These are phyloP conservation scores for Penicillium sclerotigenum DNA, from an alignment of 2,329 filamentous ascomycete species.

Conservation along the genomic window DNA sequence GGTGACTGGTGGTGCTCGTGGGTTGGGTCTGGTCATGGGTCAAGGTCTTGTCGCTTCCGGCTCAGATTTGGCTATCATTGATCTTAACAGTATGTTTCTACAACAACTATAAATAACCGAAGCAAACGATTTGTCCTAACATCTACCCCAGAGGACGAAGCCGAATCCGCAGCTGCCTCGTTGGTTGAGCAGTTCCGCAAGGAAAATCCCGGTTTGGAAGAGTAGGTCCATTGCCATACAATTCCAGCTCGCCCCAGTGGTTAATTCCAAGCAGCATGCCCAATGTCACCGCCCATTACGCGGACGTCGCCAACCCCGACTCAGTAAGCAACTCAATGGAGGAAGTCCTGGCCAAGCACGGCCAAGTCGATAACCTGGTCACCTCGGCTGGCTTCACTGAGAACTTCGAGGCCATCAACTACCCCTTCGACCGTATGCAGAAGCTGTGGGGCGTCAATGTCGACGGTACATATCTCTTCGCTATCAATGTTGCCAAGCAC, in stretches of 20 bases:
- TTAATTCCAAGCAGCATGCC: slow-evolving; percentile 55
- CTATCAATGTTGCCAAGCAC: slow-evolving; percentile 79
- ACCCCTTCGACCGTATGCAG: slow-evolving; percentile 85
- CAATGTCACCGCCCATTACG: slow-evolving; percentile 83
- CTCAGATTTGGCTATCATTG: slow-evolving; percentile 85
- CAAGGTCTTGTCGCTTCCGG: slow-evolving; percentile 87
- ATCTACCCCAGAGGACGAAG: slow-evolving; percentile 67
- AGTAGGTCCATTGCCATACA: slow-evolving; percentile 47
- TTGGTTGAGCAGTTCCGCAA: slow-evolving; percentile 72
- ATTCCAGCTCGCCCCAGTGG: neutral
- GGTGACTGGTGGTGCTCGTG: slow-evolving; percentile 86
- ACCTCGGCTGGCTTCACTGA: slow-evolving; percentile 97
- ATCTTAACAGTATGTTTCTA: slow-evolving; percentile 74
- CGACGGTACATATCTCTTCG: slow-evolving; percentile 86
- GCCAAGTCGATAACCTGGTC: slow-evolving; percentile 85
- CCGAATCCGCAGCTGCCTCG: slow-evolving; percentile 68
- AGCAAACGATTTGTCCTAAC: neutral
- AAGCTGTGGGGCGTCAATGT: slow-evolving; percentile 96
- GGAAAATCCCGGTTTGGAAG: slow-evolving; percentile 72
- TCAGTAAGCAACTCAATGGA: slow-evolving; percentile 72
- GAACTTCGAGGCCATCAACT: slow-evolving; percentile 88
- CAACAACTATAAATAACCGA: neutral
- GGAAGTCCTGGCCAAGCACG: slow-evolving; percentile 67
- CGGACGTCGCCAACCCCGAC: slow-evolving; percentile 76
- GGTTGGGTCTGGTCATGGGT: slow-evolving; percentile 86